These are phyloP conservation scores for Pulveroboletus sp. DNA, from an alignment of 768 basidiomycete genomes.

Conservation along the genomic window DNA sequence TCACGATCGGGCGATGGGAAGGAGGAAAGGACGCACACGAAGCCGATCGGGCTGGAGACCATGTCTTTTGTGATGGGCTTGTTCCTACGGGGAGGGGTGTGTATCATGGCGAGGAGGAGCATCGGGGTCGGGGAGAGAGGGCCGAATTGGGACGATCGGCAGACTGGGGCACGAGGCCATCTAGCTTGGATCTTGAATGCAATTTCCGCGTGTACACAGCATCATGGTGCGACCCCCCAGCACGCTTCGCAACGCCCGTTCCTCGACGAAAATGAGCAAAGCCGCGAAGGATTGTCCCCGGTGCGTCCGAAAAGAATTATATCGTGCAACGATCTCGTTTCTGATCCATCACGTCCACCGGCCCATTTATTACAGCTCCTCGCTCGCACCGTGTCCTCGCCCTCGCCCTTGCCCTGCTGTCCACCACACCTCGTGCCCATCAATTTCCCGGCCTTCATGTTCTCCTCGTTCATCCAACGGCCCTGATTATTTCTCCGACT, in stretches of 20 bases:
- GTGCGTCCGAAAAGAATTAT: slow-evolving; percentile 18
- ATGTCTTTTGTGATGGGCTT: slow-evolving; percentile 82
- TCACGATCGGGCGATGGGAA: slow-evolving; percentile 12
- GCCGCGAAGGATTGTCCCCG: slow-evolving; percentile 30
- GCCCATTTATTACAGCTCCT: no score
- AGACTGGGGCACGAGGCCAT: background rate
- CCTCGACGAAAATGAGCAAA: slow-evolving; percentile 16
- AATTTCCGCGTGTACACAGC: slow-evolving; percentile 33
- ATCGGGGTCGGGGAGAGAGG: slow-evolving; percentile 27
- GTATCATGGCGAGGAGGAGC: slow-evolving; percentile 68
- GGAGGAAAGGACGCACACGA: slow-evolving; percentile 58
- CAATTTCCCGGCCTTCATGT: slow-evolving; percentile 44
- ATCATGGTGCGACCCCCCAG: slow-evolving; percentile 8
- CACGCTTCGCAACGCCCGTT: slow-evolving; percentile 11
- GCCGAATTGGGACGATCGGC: background rate
- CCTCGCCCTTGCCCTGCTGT: slow-evolving; percentile 36
- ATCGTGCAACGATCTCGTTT: slow-evolving; percentile 21
- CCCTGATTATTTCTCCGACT: slow-evolving; percentile 39
- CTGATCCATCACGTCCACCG: no score
- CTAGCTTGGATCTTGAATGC: slow-evolving; percentile 10
- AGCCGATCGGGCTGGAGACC: slow-evolving; percentile 79
- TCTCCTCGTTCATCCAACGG: slow-evolving; percentile 42
- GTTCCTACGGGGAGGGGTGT: slow-evolving; percentile 45
- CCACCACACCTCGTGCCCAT: slow-evolving; percentile 47
- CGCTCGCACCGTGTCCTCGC: slow-evolving; percentile 31